Base-by-base conservation (phyloP, 1,284 basidiomycete species). In the Apiotrichum brassicae region DNA sequence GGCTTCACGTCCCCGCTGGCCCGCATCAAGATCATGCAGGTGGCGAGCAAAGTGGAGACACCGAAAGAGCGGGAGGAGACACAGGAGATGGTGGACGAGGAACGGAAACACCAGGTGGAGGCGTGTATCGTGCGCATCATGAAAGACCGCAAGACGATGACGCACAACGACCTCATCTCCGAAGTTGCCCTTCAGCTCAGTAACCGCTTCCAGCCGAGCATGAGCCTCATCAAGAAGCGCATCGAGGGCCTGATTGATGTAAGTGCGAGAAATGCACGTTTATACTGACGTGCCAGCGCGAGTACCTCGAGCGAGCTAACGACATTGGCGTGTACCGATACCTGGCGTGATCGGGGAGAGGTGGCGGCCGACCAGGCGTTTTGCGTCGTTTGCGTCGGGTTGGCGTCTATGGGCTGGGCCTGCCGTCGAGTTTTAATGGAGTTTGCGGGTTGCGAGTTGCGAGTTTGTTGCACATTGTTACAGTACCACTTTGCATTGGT, bases 81-180 rank as follows among this genome's bases (percentile, higher is more conserved):
- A 13, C 81, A 82, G 55, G 86, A 85, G 60, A 84, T 87, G 55
- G 83, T 99, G 20, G 93, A 95, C 42, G 94, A 97, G 70, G 93
- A 97, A 72, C 76, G 95, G 38, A 83, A 79, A 61, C 85, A 90
- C 68, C 86, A 94, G 67, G 88, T 85, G 37, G 94, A 98, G 90
- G 93, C 93, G 2, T 97, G 90, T 65, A 87, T 98, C 54, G 95
- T 98, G 22, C 84, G 95, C 34, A 85, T 97, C 33, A 98, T 99
- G 95, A 98, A 99, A 76, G 85, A 91, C 66, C 77, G 93, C 54
- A 97, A 97, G 71, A 81, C 81, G 49, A 84, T 97, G 81, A 74
- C 77, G 6, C 92, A 97, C 68, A 89, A 85, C 56, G 91, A 94
- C 53, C 79, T 99, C 16, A 79, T 97, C 49, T 86, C 86, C 60